Base-by-base conservation (phyloP, 352 stramenopile genomes). In the Phytophthora podocarpi region DNA sequence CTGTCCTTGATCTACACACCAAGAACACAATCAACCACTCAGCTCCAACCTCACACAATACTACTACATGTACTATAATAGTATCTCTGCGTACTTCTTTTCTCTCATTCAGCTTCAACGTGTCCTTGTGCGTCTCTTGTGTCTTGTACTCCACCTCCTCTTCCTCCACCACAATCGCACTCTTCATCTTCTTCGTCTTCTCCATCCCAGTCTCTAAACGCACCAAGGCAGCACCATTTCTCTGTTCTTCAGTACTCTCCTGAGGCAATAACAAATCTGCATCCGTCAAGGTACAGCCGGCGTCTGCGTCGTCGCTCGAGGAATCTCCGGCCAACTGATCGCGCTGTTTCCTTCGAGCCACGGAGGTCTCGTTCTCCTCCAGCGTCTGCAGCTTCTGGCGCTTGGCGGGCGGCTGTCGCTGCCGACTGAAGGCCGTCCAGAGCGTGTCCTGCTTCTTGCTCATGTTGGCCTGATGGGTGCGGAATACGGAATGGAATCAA, bases 1-100 rank as follows among this genome's bases (percentile, higher is more conserved):
- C 75, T 90, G 68, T 94, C 85, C 43, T 90, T 94, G 42, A 94
- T 90, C 85, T 91, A 46, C 30, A 51, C n/a, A 59, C 10, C 20
- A 31, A 16, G n/a, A 65, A 6, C 3, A 31, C 34, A 7, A 34
- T 2, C 24, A 21, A 15, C 10, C 10, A 15, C 15, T 41, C 10
- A 40, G 28, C 28, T 40, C 1, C 20, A 26, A 23, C 23, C 13
- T 16, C n/a, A 46, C 18, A 13, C 1, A 23, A 8, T 39, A 18
- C 24, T 34, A 41, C 31, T 10, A 16, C 20, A 43, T n/a, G n/a
- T n/a, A 15, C 31, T 18, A 23, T 3, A 12, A 35, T 8, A 42
- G 28, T 27, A 18, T n/a, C 6, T 24, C 18, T 9, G 24, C 64
- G 21, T 43, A 85, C 80, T 54, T 81, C 76, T 70, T 90, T 90